Conservation (phyloP, 345 rosid genomes). For the Lagerstroemia speciosa region DNA sequence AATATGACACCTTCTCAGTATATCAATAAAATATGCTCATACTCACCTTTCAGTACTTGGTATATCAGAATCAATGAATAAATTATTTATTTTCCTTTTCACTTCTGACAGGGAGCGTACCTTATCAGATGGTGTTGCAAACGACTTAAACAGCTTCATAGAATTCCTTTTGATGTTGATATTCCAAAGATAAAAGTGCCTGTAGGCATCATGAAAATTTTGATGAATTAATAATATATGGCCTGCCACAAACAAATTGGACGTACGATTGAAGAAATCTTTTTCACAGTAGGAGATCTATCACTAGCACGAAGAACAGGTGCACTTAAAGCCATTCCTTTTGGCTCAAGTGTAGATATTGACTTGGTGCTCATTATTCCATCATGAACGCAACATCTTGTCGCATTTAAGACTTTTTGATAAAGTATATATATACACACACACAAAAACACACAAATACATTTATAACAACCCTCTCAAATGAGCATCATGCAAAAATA, state of each 20-base stretch:
- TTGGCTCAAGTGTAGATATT: slow-evolving; percentile 38
- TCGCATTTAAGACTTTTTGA: slow-evolving; percentile 14
- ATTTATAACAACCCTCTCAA: slow-evolving; percentile 21
- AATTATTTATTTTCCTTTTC: not conserved
- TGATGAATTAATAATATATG: slow-evolving; percentile 13
- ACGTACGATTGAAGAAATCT: slow-evolving; percentile 23
- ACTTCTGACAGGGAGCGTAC: not conserved
- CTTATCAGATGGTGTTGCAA: not conserved
- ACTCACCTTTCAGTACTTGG: slow-evolving; percentile 5
- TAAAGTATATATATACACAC: too few relatives aligned
- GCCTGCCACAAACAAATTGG: slow-evolving; percentile 16
- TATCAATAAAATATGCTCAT: not conserved
- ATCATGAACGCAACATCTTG: slow-evolving; percentile 22
- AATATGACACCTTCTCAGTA: slow-evolving; percentile 30
- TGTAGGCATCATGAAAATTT: slow-evolving; percentile 12
- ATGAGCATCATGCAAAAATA: slow-evolving; percentile 11
- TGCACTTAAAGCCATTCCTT: slow-evolving; percentile 38
- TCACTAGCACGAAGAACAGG: slow-evolving; percentile 27
- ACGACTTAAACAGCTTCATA: not conserved
- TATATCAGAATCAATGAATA: slow-evolving; percentile 6
- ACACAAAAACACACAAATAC: slow-evolving; percentile 7
- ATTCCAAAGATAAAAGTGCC: slow-evolving; percentile 9
- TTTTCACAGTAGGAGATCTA: slow-evolving; percentile 15
- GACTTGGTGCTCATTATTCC: slow-evolving; percentile 21
- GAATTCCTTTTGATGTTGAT: slow-evolving; percentile 11